Evolutionary conservation across 352 stramenopile genomes (phyloP).

Genomic region (Poterioochromonas sp.): DNA sequence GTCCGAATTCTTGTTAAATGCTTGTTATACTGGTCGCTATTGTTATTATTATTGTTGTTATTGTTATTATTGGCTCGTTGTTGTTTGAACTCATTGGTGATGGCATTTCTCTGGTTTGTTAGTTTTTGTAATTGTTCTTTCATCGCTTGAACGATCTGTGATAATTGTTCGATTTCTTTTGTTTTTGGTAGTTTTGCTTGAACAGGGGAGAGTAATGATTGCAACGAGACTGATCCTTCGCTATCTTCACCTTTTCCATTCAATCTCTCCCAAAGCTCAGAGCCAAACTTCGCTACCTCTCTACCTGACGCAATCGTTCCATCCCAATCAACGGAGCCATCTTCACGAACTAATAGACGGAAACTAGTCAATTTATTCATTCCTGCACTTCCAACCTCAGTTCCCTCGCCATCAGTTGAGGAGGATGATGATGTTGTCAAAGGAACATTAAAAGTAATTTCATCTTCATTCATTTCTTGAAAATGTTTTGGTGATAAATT

Average conservation of each 20-base stretch:
- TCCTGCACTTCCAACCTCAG: slow-evolving; percentile 20
- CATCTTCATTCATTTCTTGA: slow-evolving; percentile 5
- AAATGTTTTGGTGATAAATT: slow-evolving; percentile 29
- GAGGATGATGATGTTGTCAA: not conserved
- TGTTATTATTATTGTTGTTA: not conserved
- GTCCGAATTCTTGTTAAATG: not conserved
- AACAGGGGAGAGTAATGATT: not conserved
- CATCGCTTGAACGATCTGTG: slow-evolving; percentile 21
- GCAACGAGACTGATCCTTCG: slow-evolving; percentile 13
- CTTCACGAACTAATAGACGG: slow-evolving; percentile 64
- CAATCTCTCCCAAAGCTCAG: slow-evolving; percentile 63
- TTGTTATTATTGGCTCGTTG: not conserved
- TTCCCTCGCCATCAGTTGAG: not conserved
- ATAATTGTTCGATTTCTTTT: not conserved
- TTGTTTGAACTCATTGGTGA: slow-evolving; percentile 16
- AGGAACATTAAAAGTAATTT: slow-evolving; percentile 19
- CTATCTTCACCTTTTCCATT: slow-evolving; percentile 63
- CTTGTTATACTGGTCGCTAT: too few relatives aligned
- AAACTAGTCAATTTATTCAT: too few relatives aligned
- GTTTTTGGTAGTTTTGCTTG: slow-evolving; percentile 16
- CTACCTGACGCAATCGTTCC: slow-evolving; percentile 65
- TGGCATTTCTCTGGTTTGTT: slow-evolving; percentile 28
- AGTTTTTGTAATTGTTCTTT: slow-evolving; percentile 35
- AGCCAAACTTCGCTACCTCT: slow-evolving; percentile 64
- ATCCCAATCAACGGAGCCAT: slow-evolving; percentile 73